A percentile compares a stretch with the other conserved stretches of the same genome.
Evolutionary conservation across 352 stramenopile species (phyloP).

Genomic region (Globisporangium uncinulatum): DNA sequence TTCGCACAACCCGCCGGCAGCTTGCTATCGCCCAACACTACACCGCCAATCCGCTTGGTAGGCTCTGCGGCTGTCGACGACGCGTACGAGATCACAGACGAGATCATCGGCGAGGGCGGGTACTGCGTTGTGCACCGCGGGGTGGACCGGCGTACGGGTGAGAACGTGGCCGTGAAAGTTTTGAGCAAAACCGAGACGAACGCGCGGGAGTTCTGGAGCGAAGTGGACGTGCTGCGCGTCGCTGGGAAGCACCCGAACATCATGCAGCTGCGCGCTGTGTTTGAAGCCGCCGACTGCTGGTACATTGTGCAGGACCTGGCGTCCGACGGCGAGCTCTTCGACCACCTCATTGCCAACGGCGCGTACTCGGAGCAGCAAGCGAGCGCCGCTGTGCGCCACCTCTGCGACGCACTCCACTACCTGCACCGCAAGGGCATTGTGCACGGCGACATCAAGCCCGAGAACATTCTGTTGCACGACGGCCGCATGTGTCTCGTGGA

Average conservation of each 20-base stretch:
- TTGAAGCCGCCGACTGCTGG: constrained; percentile 66
- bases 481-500: constrained; percentile 81
- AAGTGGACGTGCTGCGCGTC: constrained; percentile 72
- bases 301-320: constrained; percentile 84
- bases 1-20: too few species aligned
- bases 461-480: constrained; percentile 79
- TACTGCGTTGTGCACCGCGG: constrained; percentile 78
- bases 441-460: constrained; percentile 86
- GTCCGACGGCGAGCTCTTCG: constrained; percentile 84
- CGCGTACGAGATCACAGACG: constrained; percentile 70
- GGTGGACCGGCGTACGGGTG: constrained; percentile 50
- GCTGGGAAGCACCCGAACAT: constrained; percentile 75
- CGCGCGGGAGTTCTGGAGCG: constrained; percentile 76
- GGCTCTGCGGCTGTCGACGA: constrained; percentile 53
- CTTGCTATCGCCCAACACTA: too few species aligned
- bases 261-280: constrained; percentile 67
- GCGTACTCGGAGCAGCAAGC: constrained; percentile 84
- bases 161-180: constrained; percentile 77
- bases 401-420: constrained; percentile 78
- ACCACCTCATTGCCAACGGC: constrained; percentile 80
- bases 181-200: constrained; percentile 74
- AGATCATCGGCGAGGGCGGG: constrained; percentile 76
- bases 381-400: constrained; percentile 56
- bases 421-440: constrained; percentile 85
- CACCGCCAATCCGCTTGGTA: too few species aligned